Evolutionary conservation across 2,329 filamentous ascomycete genomes (phyloP).

Genomic region (Aureobasidium sp.): DNA sequence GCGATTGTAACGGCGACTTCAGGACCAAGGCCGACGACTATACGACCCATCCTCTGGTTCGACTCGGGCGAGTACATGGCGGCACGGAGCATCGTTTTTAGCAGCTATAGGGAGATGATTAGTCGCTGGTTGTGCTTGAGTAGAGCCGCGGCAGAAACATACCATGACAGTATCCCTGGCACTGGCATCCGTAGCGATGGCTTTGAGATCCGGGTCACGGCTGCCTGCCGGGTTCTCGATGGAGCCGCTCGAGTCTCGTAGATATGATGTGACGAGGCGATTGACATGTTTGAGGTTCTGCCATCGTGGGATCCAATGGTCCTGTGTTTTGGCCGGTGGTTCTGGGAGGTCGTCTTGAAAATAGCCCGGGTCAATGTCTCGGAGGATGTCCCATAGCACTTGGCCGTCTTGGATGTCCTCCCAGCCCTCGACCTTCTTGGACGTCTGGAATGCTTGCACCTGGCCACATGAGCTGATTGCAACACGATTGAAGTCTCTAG

Average conservation of each 20-base stretch:
- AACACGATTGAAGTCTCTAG: neutral
- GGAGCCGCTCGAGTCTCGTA: conserved; percentile 39
- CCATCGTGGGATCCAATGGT: conserved; percentile 47
- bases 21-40: conserved; percentile 33
- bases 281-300: conserved; percentile 48
- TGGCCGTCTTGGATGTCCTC: conserved; percentile 38
- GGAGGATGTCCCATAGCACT: conserved; percentile 42
- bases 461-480: neutral
- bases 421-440: conserved; percentile 9
- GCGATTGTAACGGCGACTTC: conserved; percentile 34
- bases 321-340: conserved; percentile 34
- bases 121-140: neutral
- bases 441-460: conserved; percentile 15
- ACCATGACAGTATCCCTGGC: conserved; percentile 32
- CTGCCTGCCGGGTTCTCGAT: conserved; percentile 33
- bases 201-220: conserved; percentile 42
- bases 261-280: conserved; percentile 42
- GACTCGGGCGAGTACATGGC: conserved; percentile 42
- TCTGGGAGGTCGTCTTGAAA: conserved; percentile 44
- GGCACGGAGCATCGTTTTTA: conserved; percentile 43
- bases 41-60: conserved; percentile 41
- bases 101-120: conserved; percentile 25
- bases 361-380: conserved; percentile 42
- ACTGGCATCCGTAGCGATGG: conserved; percentile 40
- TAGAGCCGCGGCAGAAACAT: neutral